Percentiles rank a stretch among this genome's conserved stretches.
Evolutionary conservation across 768 basidiomycete genomes (phyloP).

Genomic region (Clavaria fumosa): DNA sequence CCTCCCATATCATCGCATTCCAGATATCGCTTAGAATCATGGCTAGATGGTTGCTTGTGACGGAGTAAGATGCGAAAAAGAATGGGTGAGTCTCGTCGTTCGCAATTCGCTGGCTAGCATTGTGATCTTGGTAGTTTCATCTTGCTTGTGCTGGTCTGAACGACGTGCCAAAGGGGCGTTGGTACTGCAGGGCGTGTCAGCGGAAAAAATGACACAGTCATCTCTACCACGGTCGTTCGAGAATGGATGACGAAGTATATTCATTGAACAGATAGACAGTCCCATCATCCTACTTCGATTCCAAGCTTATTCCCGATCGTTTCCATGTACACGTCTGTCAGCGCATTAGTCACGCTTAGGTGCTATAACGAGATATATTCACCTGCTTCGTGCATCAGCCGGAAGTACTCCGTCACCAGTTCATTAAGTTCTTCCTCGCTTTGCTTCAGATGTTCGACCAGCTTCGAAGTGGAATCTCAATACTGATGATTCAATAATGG

Average conservation of each 20-base stretch:
- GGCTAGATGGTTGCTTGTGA: conserved; percentile 88
- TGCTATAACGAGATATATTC: conserved; percentile 6
- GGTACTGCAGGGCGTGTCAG: conserved; percentile 59
- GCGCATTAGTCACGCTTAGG: conserved; percentile 1
- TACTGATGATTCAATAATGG: neutral
- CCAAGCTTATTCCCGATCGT: conserved; percentile 70
- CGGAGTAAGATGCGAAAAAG: conserved; percentile 44
- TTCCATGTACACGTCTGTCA: conserved; percentile 72
- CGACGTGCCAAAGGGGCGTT: conserved; percentile 44
- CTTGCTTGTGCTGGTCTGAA: conserved; percentile 47
- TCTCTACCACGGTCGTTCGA: neutral
- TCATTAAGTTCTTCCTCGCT: conserved; percentile 72
- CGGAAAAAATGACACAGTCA: conserved; percentile 5
- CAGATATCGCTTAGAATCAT: conserved; percentile 10
- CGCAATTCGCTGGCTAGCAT: neutral
- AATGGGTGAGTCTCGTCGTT: conserved; percentile 57
- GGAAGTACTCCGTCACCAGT: conserved; percentile 73
- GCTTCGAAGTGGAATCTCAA: conserved; percentile 26
- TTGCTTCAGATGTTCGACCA: conserved; percentile 55
- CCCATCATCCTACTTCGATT: conserved; percentile 24
- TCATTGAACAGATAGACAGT: conserved; percentile 1
- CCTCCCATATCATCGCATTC: neutral
- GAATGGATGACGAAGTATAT: neutral
- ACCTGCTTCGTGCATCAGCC: conserved; percentile 65
- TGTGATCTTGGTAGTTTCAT: conserved; percentile 41